A percentile compares a stretch with the other conserved stretches of the same genome.
These are phyloP conservation scores for Penicillium corylophilum DNA, from an alignment of 2,329 filamentous ascomycete species.

Conservation along the genomic window DNA sequence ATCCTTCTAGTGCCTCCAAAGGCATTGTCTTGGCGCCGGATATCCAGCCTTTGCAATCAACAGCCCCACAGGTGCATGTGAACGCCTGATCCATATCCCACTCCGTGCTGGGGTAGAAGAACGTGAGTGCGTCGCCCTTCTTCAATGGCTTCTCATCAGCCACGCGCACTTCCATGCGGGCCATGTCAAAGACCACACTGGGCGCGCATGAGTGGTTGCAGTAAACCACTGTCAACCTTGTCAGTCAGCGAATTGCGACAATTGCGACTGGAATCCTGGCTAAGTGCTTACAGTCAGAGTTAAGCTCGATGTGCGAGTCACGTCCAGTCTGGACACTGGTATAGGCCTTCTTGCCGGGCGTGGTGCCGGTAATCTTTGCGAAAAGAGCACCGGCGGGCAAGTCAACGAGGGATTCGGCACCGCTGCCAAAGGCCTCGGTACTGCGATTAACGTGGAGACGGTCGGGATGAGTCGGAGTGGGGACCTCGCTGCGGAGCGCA, in stretches of 20 bases:
- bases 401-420: slow-evolving; percentile 50
- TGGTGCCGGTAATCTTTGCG: slow-evolving; percentile 47
- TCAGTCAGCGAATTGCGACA: background rate
- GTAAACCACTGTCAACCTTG: slow-evolving; percentile 43
- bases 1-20: slow-evolving; percentile 31
- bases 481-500: slow-evolving; percentile 5
- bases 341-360: slow-evolving; percentile 48
- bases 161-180: slow-evolving; percentile 41
- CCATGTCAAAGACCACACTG: slow-evolving; percentile 55
- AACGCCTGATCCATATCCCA: slow-evolving; percentile 52
- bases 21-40: slow-evolving; percentile 41
- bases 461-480: slow-evolving; percentile 29
- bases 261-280: background rate
- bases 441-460: slow-evolving; percentile 30
- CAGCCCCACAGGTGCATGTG: slow-evolving; percentile 44
- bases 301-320: slow-evolving; percentile 55
- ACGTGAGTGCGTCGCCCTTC: slow-evolving; percentile 45
- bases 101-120: slow-evolving; percentile 52
- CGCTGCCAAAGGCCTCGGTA: slow-evolving; percentile 35
- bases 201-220: slow-evolving; percentile 59
- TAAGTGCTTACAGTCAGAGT: slow-evolving; percentile 43
- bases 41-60: slow-evolving; percentile 41
- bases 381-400: slow-evolving; percentile 54
- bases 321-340: slow-evolving; percentile 53
- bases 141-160: slow-evolving; percentile 40